A percentile compares a stretch with the other conserved stretches of the same genome.
Conservation (phyloP, 371 early-diverging fungal species). For the Sporodiniella umbellata region DNA sequence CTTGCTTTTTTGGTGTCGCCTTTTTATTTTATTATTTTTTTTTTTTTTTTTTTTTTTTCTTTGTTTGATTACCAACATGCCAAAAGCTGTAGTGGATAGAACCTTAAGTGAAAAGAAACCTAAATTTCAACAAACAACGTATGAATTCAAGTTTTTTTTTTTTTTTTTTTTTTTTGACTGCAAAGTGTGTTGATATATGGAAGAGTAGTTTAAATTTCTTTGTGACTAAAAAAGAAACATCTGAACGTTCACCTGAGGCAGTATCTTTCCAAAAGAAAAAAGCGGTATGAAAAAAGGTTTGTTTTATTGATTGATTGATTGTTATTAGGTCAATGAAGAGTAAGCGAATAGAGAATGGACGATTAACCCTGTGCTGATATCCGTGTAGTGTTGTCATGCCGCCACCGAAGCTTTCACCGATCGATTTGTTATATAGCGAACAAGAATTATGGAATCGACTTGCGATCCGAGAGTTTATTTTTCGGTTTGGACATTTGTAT, state of each 20-base stretch:
- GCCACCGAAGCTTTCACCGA: slow-evolving; percentile 23
- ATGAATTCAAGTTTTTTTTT: too few relatives aligned
- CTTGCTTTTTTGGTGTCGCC: not conserved
- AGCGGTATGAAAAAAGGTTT: not conserved
- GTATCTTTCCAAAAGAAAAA: slow-evolving; percentile 1
- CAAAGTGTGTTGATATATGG: not conserved
- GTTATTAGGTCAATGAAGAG: too few relatives aligned
- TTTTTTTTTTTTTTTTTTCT: slow-evolving; percentile 1
- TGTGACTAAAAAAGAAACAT: not conserved
- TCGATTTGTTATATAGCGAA: slow-evolving; percentile 28
- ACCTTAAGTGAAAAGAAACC: slow-evolving; percentile 7
- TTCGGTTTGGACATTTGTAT: slow-evolving; percentile 39
- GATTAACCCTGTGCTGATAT: not conserved
- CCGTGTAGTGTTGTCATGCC: too few relatives aligned
- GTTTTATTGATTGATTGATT: too few relatives aligned
- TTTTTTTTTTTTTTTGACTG: not conserved
- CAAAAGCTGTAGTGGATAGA: not conserved
- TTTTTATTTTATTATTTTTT: not conserved
- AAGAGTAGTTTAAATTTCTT: not conserved
- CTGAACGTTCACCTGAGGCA: slow-evolving; percentile 1
- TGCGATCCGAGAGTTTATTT: slow-evolving; percentile 43
- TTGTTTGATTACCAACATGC: not conserved
- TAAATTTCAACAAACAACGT: slow-evolving; percentile 26
- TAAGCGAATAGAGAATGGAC: too few relatives aligned
- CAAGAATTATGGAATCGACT: slow-evolving; percentile 43